Evolutionary conservation across 78 protist genomes (phyloP).

Genomic region (Monocercomonoides exilis): DNA sequence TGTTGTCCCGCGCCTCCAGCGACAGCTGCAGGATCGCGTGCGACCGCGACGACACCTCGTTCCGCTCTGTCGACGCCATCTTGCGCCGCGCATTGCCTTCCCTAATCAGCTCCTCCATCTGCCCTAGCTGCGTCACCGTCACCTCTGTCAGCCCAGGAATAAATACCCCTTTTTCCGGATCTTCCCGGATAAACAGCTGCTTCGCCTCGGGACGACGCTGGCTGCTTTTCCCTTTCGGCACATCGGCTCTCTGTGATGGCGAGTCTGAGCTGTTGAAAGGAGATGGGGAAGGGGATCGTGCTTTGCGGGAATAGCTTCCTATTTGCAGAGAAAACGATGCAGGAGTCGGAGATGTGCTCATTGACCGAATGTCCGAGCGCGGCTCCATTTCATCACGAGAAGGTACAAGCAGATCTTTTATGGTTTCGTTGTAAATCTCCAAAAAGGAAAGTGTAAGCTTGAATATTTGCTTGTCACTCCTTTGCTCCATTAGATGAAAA

Average conservation of each 20-base stretch:
- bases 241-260: no score
- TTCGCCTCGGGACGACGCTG: neutral
- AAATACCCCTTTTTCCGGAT: conserved; percentile 18
- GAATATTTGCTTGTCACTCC: neutral
- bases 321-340: no score
- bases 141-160: conserved; percentile 11
- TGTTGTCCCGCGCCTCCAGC: neutral
- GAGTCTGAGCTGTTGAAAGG: neutral
- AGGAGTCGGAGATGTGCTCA: neutral
- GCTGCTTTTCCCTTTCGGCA: no score
- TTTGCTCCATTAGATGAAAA: neutral
- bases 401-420: conserved; percentile 24
- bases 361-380: no score
- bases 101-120: neutral
- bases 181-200: conserved; percentile 32
- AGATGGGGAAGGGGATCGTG: conserved; percentile 11
- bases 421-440: conserved; percentile 23
- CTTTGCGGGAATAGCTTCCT: neutral
- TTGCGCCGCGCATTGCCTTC: conserved; percentile 21
- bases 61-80: conserved; percentile 17
- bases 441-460: neutral
- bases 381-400: no score
- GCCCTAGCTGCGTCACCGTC: neutral
- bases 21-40: conserved; percentile 31
- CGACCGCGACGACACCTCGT: conserved; percentile 37